Evolutionary conservation across 306 rosid genomes (phyloP), one percentile per base, ranked within the genome.

Genomic region (Lithocarpus polystachyus): DNA sequence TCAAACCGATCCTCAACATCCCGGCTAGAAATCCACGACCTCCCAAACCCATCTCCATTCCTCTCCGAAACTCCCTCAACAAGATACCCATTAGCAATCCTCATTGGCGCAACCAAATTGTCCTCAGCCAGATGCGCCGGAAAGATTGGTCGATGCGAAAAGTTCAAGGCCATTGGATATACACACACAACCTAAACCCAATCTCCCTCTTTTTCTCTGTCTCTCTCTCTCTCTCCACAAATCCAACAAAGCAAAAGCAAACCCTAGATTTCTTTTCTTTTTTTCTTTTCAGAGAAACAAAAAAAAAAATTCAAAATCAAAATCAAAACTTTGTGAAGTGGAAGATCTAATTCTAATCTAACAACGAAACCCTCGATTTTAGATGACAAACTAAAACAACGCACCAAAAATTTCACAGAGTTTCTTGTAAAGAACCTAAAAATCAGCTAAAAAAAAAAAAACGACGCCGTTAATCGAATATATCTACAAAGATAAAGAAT

Each of bases 351-450:
- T 40, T 40, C 45, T 40, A 40, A 40, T 40, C 45, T 83, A 83
- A 81, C 91, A 89, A 90, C 84, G 78, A 82, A 92, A 89, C 96
- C 97, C 98, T 89, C 98, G 81, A 92, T 89, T 94, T 90, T 81
- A 80, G 98, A 89, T 89, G 81, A 80, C 97, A 92, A 90, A 92
- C 97, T 90, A 94, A 94, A 94, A 94, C 91, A 84, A 88, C 87
- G 97, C 97, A 85, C 97, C 98, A 92, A 91, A 90, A 92, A 88
- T 83, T 86, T 90, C 89, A 87, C 89, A 68, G 97, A 92, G 94
- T 87, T 83, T 89, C 97, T 90, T 87, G 89, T 53, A 6, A 86
- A 48, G 52, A 90, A 80, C 78, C 81, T 51, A 85, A 82, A 43
- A 35, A 53, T 48, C 33, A 85, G 85, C 91, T 81, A 37, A 19